Evolutionary conservation across 2,329 filamentous ascomycete genomes (phyloP).

Genomic region (Fusarium albosuccineum): DNA sequence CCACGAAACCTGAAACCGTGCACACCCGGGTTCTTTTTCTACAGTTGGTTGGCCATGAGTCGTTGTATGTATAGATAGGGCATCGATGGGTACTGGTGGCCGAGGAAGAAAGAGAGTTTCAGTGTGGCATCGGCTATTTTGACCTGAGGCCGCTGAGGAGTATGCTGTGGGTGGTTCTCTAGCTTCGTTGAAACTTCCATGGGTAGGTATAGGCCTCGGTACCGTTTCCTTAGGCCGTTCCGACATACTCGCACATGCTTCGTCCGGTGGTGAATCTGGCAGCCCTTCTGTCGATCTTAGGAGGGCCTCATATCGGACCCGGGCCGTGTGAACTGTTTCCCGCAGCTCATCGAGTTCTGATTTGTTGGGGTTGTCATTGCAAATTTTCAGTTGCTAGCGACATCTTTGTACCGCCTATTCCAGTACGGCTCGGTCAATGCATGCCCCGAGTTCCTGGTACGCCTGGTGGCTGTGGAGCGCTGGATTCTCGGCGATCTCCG

Average conservation of each 20-base stretch:
- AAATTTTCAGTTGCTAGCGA: not conserved
- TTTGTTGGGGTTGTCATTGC: no score
- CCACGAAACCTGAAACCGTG: not conserved
- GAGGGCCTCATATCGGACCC: not conserved
- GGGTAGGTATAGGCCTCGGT: no score
- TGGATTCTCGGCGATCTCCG: not conserved
- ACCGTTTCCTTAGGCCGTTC: not conserved
- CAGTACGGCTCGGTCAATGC: not conserved
- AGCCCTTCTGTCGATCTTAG: not conserved
- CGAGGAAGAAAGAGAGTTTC: no score
- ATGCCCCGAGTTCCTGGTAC: not conserved
- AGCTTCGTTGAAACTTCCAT: no score
- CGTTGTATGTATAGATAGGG: not conserved
- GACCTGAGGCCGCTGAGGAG: no score
- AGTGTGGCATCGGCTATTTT: no score
- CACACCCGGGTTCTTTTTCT: not conserved
- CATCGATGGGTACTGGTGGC: no score
- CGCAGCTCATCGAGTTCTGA: not conserved
- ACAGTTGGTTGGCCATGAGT: not conserved
- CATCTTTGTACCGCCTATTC: constrained; percentile 2
- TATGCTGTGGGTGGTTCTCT: no score
- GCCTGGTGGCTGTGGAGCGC: not conserved
- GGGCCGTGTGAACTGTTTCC: not conserved
- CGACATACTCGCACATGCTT: not conserved
- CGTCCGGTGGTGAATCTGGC: not conserved